A percentile compares a stretch with the other conserved stretches of the same genome.
phyloP scores from a whole-genome alignment of 2,329 filamentous ascomycete genomes.

The Polytolypa hystricis region DNA sequence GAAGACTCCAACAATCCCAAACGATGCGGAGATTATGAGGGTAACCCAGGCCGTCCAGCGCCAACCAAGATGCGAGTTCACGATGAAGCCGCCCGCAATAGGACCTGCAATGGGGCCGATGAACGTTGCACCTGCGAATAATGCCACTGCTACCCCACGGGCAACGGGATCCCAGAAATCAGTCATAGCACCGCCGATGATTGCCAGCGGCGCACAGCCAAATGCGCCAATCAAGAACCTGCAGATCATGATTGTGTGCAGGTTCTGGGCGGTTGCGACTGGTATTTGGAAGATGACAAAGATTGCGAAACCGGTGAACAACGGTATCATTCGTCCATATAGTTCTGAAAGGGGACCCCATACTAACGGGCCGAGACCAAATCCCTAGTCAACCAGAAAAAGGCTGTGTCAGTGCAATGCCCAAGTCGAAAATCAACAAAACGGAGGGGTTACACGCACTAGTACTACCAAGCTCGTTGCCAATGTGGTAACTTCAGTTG shows the following conservation, averaged over 20 bases:
- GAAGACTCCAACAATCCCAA: conserved; percentile 33
- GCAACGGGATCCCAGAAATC: conserved; percentile 41
- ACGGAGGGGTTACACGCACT: conserved; percentile 1
- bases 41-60: conserved; percentile 48
- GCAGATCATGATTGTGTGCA: conserved; percentile 43
- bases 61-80: conserved; percentile 42
- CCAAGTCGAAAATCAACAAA: conserved; percentile 11
- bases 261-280: conserved; percentile 42
- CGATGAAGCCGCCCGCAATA: conserved; percentile 41
- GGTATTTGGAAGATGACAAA: conserved; percentile 47
- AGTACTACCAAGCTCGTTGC: conserved; percentile 41
- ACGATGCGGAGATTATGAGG: conserved; percentile 35
- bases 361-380: conserved; percentile 28
- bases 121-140: conserved; percentile 38
- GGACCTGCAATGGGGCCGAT: conserved; percentile 40
- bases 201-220: conserved; percentile 40
- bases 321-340: conserved; percentile 39
- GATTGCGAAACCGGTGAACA: conserved; percentile 38
- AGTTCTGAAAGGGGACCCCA: conserved; percentile 38
- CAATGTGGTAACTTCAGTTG: conserved; percentile 38
- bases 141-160: conserved; percentile 35
- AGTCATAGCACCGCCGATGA: conserved; percentile 39
- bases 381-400: conserved; percentile 22
- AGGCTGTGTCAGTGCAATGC: neutral
- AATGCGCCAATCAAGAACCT: conserved; percentile 46